Evolutionary conservation across 2,329 filamentous ascomycete species (phyloP), one percentile per base, ranked within the genome.

Genomic region (Botrytis hyacinthi): DNA sequence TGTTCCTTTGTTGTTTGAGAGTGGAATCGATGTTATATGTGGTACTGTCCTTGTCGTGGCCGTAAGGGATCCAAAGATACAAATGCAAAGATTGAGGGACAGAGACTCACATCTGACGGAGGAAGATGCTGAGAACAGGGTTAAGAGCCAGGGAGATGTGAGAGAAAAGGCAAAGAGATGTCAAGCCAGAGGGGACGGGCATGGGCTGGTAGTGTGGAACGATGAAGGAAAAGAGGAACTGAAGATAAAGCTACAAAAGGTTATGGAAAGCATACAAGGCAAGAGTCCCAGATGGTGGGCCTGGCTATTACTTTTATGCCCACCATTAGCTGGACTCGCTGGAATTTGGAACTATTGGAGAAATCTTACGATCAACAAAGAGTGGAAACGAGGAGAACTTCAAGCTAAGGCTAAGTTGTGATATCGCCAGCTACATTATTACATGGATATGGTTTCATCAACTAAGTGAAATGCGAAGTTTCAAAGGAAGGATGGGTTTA

Each of bases 1-100:
- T 81, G 91, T 99, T 14, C 96, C 96, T 70, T 85, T 99, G 71
- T 86, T 99, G 60, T 98, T 98, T 79, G 96, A 99, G 85, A 92
- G 90, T 78, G 90, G 90, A 3, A 90, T 97, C 83, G 96, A 99
- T 82, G 85, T 90, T 59, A 89, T 97, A 77, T 98, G 95, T 80
- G 94, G 94, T 6, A 91, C 90, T 0, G 92, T 97, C 26, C 83
- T 97, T 74, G 94, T 99, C 0, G 95, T 98, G 2, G 94, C 92
- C 0, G 94, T 98, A 32, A 86, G 84, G 18, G 93, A 97, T 78
- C 91, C 93, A 0, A 88, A 87, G 75, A 87, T 95, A 65, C 96
- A 99, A 86, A 95, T 98, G 88, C 84, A 87, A 80, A 86, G 96
- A 73, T 83, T 99, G 74, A 87, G 90, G 78, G 89, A 88, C 26